phyloP scores from a whole-genome alignment of 306 rosid species.

The Benincasa hispida region DNA sequence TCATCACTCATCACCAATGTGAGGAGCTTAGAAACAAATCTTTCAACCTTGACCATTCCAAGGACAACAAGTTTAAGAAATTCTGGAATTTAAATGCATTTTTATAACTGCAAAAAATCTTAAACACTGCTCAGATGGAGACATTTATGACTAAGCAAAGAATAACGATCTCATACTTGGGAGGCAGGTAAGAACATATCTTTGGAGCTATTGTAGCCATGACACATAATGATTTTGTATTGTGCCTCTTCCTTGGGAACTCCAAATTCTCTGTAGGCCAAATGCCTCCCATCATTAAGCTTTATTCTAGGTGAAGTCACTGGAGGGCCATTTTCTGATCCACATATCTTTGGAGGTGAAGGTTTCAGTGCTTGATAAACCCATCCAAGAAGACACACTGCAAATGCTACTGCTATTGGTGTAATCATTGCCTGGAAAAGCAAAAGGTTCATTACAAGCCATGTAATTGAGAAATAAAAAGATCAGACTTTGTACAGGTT shows the following conservation, averaged over 20 bases:
- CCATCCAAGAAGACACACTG: slow-evolving; percentile 44
- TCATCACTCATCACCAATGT: not conserved
- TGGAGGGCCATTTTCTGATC: slow-evolving; percentile 48
- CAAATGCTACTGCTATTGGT: slow-evolving; percentile 32
- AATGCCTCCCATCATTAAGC: slow-evolving; percentile 61
- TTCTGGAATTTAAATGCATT: not conserved
- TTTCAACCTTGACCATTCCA: not conserved
- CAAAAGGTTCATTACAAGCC: not conserved
- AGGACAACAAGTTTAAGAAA: not conserved
- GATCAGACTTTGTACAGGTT: not conserved
- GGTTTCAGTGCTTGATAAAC: slow-evolving; percentile 43
- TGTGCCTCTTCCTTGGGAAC: slow-evolving; percentile 52
- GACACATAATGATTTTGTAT: slow-evolving; percentile 51
- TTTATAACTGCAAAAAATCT: not conserved
- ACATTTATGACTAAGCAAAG: not conserved
- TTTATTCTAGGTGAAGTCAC: slow-evolving; percentile 52
- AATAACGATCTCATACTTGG: slow-evolving; percentile 31
- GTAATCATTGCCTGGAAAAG: slow-evolving; percentile 38
- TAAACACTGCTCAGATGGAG: not conserved
- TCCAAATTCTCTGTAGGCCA: slow-evolving; percentile 67
- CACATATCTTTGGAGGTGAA: slow-evolving; percentile 51
- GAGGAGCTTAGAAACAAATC: not conserved
- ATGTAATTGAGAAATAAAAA: not conserved
- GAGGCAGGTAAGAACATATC: slow-evolving; percentile 31
- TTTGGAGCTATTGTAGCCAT: slow-evolving; percentile 52